Evolutionary conservation across 2,329 filamentous ascomycete species (phyloP).

Genomic region (Talaromyces sp.): DNA sequence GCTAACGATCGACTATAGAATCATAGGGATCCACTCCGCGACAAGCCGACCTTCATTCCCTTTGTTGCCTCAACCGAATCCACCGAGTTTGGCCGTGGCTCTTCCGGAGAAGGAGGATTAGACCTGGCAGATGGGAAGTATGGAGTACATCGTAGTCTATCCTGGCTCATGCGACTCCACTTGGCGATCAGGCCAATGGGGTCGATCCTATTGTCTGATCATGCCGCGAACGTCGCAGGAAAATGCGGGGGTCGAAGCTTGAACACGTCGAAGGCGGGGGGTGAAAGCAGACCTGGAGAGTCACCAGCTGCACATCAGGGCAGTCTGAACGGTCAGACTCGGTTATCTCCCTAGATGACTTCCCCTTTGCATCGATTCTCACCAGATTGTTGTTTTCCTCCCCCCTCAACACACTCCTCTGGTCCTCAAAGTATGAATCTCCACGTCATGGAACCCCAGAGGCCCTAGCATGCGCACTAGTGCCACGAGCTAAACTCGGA

Average conservation of each 20-base stretch:
- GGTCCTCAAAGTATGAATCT: background rate
- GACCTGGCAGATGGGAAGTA: background rate
- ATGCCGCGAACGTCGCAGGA: conserved; percentile 1
- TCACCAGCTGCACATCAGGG: too few relatives aligned
- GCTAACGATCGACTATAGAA: background rate
- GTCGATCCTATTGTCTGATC: conserved; percentile 16
- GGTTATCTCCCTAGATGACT: background rate
- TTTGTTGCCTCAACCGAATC: background rate
- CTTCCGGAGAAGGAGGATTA: background rate
- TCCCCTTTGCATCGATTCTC: background rate
- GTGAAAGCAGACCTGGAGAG: background rate
- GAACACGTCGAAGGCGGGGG: background rate
- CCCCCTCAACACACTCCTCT: too few relatives aligned
- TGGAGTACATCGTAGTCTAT: background rate
- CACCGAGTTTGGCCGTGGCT: background rate
- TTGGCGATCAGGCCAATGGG: background rate
- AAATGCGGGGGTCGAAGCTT: conserved; percentile 3
- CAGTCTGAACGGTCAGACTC: too few relatives aligned
- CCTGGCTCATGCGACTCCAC: background rate
- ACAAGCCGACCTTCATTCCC: conserved; percentile 5
- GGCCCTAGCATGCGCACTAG: conserved; percentile 6
- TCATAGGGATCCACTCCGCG: background rate
- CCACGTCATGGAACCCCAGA: conserved; percentile 17
- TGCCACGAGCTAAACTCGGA: conserved; percentile 26
- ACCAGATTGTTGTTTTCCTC: too few relatives aligned